These are phyloP conservation scores for Exophiala alcalophila DNA, from an alignment of 2,329 filamentous ascomycete genomes.

Conservation along the genomic window DNA sequence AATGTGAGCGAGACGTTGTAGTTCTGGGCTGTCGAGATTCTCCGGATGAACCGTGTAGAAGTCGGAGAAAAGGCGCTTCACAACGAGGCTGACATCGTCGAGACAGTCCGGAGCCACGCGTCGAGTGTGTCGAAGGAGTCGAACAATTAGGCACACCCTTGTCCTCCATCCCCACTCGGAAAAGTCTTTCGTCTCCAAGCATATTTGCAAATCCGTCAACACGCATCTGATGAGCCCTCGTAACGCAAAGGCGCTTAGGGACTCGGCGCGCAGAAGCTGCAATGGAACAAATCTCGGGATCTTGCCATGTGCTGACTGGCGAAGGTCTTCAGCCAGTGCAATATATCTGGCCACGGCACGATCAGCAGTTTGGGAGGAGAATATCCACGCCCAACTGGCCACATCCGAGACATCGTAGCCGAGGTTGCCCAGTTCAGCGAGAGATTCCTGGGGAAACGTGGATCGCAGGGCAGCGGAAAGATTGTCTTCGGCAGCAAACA, in stretches of 20 bases:
- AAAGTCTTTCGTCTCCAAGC: conserved; percentile 9
- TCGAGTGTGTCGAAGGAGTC: conserved; percentile 52
- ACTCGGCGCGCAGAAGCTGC: conserved; percentile 45
- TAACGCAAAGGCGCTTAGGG: conserved; percentile 43
- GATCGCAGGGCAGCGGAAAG: conserved; percentile 33
- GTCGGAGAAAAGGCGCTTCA: conserved; percentile 17
- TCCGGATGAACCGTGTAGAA: conserved; percentile 6
- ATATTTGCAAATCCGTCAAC: conserved; percentile 10
- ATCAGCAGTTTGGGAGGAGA: conserved; percentile 38
- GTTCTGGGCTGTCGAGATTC: conserved; percentile 6
- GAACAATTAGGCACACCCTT: conserved; percentile 39
- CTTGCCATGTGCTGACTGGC: conserved; percentile 15
- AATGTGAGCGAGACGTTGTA: conserved; percentile 17
- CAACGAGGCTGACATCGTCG: conserved; percentile 40
- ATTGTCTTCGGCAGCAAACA: conserved; percentile 5
- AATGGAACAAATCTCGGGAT: conserved; percentile 49
- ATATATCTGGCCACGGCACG: conserved; percentile 40
- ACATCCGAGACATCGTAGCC: conserved; percentile 42
- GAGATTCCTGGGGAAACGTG: conserved; percentile 35
- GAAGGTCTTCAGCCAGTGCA: conserved; percentile 31
- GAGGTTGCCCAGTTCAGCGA: conserved; percentile 34
- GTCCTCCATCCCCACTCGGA: conserved; percentile 16
- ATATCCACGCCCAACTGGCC: conserved; percentile 48
- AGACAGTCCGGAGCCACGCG: conserved; percentile 49
- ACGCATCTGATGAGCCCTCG: conserved; percentile 38